These are phyloP conservation scores for Astrocystis sublimbata DNA, from an alignment of 495 filamentous ascomycete species.

Conservation along the genomic window DNA sequence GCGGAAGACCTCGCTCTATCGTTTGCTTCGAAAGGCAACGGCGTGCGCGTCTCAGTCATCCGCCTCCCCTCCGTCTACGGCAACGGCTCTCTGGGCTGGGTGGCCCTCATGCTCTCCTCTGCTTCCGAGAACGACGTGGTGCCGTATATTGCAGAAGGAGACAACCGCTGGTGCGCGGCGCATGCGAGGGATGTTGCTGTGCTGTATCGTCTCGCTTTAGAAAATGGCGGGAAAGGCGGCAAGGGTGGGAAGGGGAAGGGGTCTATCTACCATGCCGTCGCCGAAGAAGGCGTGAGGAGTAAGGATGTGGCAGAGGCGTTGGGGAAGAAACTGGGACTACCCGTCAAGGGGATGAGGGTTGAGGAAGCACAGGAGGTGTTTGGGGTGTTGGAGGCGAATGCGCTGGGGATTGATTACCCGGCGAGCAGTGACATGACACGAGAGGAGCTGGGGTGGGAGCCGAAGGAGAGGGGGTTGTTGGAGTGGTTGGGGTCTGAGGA, in stretches of 20 bases:
- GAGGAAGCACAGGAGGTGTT: constrained; percentile 38
- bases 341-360: constrained; percentile 28
- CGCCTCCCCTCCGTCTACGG: constrained; percentile 49
- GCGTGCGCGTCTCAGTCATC: constrained; percentile 39
- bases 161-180: constrained; percentile 44
- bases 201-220: constrained; percentile 44
- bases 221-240: constrained; percentile 44
- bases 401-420: constrained; percentile 36
- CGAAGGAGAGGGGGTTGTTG: no score
- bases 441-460: constrained; percentile 44
- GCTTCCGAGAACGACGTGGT: constrained; percentile 38
- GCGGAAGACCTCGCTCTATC: constrained; percentile 32
- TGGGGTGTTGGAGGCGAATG: constrained; percentile 31
- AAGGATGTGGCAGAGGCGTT: constrained; percentile 46
- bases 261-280: constrained; percentile 42
- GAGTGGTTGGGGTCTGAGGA: no score
- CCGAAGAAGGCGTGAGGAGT: constrained; percentile 38
- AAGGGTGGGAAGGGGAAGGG: no score
- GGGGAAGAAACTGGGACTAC: constrained; percentile 36
- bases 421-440: constrained; percentile 45
- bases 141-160: constrained; percentile 46
- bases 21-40: constrained; percentile 33
- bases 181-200: constrained; percentile 45
- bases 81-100: constrained; percentile 39
- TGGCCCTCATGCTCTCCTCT: constrained; percentile 31